Evolutionary conservation across 164 flowering plant species (phyloP), one percentile per base, ranked within the genome.

Genomic region (Santalum album): DNA sequence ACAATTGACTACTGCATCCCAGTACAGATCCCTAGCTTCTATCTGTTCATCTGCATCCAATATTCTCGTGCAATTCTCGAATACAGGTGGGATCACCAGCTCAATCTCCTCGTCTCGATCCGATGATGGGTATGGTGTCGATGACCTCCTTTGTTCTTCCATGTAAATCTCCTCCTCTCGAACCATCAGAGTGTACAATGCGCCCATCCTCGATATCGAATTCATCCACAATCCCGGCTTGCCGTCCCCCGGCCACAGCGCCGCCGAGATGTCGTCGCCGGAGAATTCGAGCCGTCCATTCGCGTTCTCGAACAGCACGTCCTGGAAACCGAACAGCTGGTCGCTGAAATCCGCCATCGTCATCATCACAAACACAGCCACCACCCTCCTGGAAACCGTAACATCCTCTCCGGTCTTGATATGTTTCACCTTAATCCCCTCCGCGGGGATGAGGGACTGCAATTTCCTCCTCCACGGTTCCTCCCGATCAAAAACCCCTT

Each of bases 341-440:
- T 91, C 96, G 61, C 98, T 86, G 72, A 84, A 88, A 72, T 91
- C 98, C 0, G 90, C 98, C 58, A 91, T 81, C 1, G 96, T 88
- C 95, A 91, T 82, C 59, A 88, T 6, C 3, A 91, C 55, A 35
- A 91, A 91, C 25, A 62, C 38, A 0, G 90, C 98, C 7, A 86
- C 74, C 3, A 88, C 58, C 54, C 98, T 72, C 39, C 96, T 74
- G 0, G 92, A 73, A 21, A 88, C 81, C 19, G 18, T 4, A 2
- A 91, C 74, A 18, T 84, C 86, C 34, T 84, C 96, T 0, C 89
- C 87, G 3, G 83, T 88, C 67, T 81, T 84, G 45, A 91, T 91
- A 56, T 88, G 95, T 75, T 88, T 83, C 49, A 84, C 79, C 0
- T 40, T 44, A 0, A 83, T 42, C 35, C 98, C 98, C 2, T 70